Conservation (phyloP, 371 early-diverging fungal species). For the Apophysomyces variabilis region DNA sequence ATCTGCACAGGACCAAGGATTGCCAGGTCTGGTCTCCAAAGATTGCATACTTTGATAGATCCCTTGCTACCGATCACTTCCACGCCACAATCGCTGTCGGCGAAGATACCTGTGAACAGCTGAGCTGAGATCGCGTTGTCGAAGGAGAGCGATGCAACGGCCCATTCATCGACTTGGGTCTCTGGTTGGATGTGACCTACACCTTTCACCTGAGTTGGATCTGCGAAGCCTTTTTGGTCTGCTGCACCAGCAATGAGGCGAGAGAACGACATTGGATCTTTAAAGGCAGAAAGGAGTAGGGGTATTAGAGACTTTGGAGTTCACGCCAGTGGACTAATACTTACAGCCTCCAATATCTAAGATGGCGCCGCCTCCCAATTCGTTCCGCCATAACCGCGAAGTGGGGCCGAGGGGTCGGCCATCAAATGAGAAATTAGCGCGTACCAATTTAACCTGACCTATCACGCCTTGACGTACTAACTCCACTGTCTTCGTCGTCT, state of each 20-base stretch:
- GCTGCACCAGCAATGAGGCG: slow-evolving; percentile 48
- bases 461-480: slow-evolving; percentile 34
- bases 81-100: slow-evolving; percentile 40
- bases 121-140: slow-evolving; percentile 39
- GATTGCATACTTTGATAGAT: slow-evolving; percentile 32
- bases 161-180: slow-evolving; percentile 53
- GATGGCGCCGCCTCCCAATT: slow-evolving; percentile 52
- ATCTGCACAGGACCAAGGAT: slow-evolving; percentile 39
- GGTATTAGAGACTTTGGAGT: neutral
- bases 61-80: slow-evolving; percentile 47
- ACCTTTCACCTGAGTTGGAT: slow-evolving; percentile 42
- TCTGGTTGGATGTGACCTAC: slow-evolving; percentile 44
- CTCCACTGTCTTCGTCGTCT: slow-evolving; percentile 37
- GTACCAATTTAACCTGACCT: slow-evolving; percentile 45
- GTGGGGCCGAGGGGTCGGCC: slow-evolving; percentile 37
- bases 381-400: slow-evolving; percentile 50
- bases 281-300: neutral
- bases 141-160: slow-evolving; percentile 44
- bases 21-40: slow-evolving; percentile 54
- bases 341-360: slow-evolving; percentile 58
- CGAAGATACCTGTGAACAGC: slow-evolving; percentile 47
- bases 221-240: slow-evolving; percentile 15
- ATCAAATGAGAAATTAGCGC: slow-evolving; percentile 47
- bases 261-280: slow-evolving; percentile 53
- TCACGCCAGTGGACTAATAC: neutral